These are phyloP conservation scores for Brassica cretica DNA, from an alignment of 345 rosid species.

Conservation along the genomic window DNA sequence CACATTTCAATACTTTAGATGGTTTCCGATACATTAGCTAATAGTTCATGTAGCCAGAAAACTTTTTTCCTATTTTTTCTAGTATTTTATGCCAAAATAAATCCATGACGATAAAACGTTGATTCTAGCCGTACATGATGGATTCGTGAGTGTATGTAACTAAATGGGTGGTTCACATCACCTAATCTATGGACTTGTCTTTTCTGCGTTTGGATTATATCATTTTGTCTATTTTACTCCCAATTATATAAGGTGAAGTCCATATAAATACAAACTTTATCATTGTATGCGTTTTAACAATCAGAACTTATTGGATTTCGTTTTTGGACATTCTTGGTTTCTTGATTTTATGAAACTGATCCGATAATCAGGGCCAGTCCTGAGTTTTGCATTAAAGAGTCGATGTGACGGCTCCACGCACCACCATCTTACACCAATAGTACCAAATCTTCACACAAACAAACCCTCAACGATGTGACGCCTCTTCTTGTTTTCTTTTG, in stretches of 20 bases:
- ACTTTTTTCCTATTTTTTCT: neutral
- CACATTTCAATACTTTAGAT: too few relatives aligned
- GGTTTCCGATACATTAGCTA: too few relatives aligned
- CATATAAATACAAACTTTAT: neutral
- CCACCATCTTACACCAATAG: neutral
- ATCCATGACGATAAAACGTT: neutral
- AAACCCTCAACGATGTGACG: neutral
- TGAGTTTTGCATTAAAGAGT: neutral
- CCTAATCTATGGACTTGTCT: neutral
- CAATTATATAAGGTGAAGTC: slow-evolving; percentile 9
- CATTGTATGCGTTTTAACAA: neutral
- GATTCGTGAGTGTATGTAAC: neutral
- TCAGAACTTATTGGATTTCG: neutral
- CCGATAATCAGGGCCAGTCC: neutral
- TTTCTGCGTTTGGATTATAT: neutral
- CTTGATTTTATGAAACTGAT: slow-evolving; percentile 14
- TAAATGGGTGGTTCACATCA: neutral
- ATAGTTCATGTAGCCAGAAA: too few relatives aligned
- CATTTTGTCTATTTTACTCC: neutral
- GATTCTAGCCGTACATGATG: neutral
- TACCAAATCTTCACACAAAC: neutral
- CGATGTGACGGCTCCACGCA: neutral
- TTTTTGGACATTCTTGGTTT: neutral
- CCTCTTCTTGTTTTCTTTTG: neutral
- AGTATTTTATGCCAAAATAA: neutral